Evolutionary conservation across 345 rosid species (phyloP), one percentile per base, ranked within the genome.

Genomic region (Limnanthes douglasii): DNA sequence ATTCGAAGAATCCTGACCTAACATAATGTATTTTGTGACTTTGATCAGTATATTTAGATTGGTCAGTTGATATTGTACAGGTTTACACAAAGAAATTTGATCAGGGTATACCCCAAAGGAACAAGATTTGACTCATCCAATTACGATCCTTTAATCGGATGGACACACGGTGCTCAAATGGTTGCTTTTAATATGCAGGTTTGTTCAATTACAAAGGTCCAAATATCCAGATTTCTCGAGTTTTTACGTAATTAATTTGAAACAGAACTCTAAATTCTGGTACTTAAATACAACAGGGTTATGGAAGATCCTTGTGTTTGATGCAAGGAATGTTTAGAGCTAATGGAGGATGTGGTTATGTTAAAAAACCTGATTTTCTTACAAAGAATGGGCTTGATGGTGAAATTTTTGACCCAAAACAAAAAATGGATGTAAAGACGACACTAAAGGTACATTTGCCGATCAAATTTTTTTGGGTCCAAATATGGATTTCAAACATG

Each of bases 151-250:
- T 65, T 65, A 17, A 41, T 74, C 7, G 96, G 94, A 20, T 90
- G 98, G 98, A 77, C 65, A 61, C 96, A 84, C n/a, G 96, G 98
- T 15, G 96, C 98, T 37, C 98, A 90, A 61, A 90, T 90, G 98
- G 68, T 90, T 50, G 98, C 98, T 40, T 88, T 88, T 46, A 88
- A 88, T 37, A 88, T 78, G 90, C 94, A 75, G 84, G 54, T 59
- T 39, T 25, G 1, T 25, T 25, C 6, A 3, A 25, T 25, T n/a
- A n/a, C n/a, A n/a, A n/a, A n/a, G n/a, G n/a, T n/a, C n/a, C n/a
- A n/a, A n/a, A n/a, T n/a, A n/a, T n/a, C n/a, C n/a, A n/a, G n/a
- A n/a, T n/a, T n/a, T n/a, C n/a, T n/a, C n/a, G n/a, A n/a, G n/a
- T n/a, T n/a, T n/a, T n/a, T n/a, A n/a, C n/a, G n/a, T n/a, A n/a